phyloP scores from a whole-genome alignment of 23 red algal species.

The Gracilaria vermiculophylla region DNA sequence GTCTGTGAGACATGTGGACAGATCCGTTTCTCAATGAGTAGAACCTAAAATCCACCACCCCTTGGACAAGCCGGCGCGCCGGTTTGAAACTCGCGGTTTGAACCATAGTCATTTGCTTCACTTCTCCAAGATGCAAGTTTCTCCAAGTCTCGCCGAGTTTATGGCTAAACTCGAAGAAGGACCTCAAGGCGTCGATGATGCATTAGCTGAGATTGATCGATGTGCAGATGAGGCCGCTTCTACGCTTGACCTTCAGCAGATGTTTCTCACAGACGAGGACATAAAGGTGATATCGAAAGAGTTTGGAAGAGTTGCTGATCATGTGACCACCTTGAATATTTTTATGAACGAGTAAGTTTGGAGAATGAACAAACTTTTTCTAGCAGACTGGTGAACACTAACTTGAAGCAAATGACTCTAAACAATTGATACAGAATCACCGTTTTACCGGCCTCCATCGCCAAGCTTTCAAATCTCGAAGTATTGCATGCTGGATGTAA shows the following conservation, averaged over 20 bases:
- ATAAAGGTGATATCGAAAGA: conserved; percentile 22
- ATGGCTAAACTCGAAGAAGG: conserved; percentile 46
- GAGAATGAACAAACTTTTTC: not conserved
- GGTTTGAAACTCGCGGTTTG: no score
- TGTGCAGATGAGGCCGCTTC: conserved; percentile 17
- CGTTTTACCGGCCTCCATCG: conserved; percentile 58
- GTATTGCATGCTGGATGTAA: conserved; percentile 68
- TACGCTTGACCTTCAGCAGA: conserved; percentile 65
- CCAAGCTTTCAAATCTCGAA: conserved; percentile 40
- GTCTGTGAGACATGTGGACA: no score
- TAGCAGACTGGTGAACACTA: not conserved
- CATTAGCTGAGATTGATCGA: conserved; percentile 21
- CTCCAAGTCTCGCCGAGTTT: conserved; percentile 57
- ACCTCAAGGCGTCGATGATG: conserved; percentile 51
- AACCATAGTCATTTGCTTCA: no score
- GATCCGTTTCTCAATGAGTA: no score
- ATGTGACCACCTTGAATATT: conserved; percentile 57
- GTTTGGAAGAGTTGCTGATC: conserved; percentile 13
- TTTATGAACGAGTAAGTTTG: conserved; percentile 77
- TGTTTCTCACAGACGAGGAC: conserved; percentile 60
- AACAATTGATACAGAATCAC: conserved; percentile 25
- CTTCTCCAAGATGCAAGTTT: conserved; percentile 42
- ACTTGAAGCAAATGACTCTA: not conserved
- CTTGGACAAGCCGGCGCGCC: no score
- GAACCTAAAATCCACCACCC: no score